A percentile compares a stretch with the other conserved stretches of the same genome.
Evolutionary conservation across 2,329 filamentous ascomycete genomes (phyloP).

Genomic region (Monosporascus sp.): DNA sequence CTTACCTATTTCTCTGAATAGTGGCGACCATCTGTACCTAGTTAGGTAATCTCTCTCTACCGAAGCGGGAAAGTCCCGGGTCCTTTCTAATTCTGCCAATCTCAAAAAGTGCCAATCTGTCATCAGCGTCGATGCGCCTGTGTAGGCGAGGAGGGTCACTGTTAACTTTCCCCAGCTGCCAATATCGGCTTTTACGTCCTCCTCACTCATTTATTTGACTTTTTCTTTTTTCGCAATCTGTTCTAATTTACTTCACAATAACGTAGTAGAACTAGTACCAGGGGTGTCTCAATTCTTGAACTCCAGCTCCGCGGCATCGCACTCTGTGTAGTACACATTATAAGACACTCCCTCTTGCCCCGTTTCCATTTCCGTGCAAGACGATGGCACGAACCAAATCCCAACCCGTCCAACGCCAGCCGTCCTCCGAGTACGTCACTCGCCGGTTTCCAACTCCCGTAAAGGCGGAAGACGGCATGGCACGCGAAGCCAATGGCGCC

Average conservation of each 20-base stretch:
- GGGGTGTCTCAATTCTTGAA: background rate
- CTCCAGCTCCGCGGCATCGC: too few species aligned
- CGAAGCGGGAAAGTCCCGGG: too few species aligned
- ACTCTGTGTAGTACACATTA: background rate
- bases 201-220: background rate
- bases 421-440: conserved; percentile 61
- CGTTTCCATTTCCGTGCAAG: background rate
- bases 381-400: conserved; percentile 68
- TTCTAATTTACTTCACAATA: background rate
- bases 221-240: background rate
- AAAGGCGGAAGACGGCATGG: conserved; percentile 26
- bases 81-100: conserved; percentile 22
- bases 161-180: too few species aligned
- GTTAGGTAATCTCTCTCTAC: too few species aligned
- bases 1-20: background rate
- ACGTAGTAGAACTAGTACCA: background rate
- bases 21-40: too few species aligned
- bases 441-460: conserved; percentile 13
- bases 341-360: background rate
- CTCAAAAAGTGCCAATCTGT: conserved; percentile 19
- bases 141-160: too few species aligned
- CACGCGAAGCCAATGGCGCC: conserved; percentile 19
- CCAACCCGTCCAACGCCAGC: conserved; percentile 57
- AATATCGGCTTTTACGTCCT: background rate
- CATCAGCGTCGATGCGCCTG: conserved; percentile 11